phyloP scores from a whole-genome alignment of 129 eudicot genomes.

The Logfia minima region DNA sequence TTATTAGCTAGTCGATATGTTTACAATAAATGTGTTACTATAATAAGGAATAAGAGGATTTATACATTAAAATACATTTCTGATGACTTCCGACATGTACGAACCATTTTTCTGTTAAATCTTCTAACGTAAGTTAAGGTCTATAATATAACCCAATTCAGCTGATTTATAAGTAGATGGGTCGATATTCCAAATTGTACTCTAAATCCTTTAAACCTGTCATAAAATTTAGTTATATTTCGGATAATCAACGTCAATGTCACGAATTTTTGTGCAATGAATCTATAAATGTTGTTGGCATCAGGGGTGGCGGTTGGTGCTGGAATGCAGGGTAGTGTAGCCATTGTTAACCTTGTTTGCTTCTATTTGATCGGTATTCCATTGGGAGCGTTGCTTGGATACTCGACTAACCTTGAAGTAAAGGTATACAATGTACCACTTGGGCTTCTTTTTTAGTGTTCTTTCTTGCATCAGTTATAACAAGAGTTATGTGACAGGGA shows the following conservation, averaged over 20 bases:
- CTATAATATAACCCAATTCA: background rate
- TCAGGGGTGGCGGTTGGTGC: constrained; percentile 89
- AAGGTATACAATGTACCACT: constrained; percentile 42
- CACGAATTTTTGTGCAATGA: background rate
- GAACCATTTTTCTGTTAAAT: background rate
- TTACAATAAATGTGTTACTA: too few species aligned
- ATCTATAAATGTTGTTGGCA: background rate
- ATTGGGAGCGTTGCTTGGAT: constrained; percentile 63
- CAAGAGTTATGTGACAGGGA: constrained; percentile 42
- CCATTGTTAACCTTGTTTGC: constrained; percentile 62
- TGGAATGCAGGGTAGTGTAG: constrained; percentile 70
- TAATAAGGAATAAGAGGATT: background rate
- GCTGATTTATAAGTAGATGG: background rate
- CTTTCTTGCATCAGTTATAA: background rate
- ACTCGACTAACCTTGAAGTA: constrained; percentile 59
- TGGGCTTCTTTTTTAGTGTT: background rate
- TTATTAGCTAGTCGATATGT: too few species aligned
- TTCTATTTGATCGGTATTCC: constrained; percentile 74
- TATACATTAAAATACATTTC: background rate
- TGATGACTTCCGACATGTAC: background rate
- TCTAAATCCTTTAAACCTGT: background rate
- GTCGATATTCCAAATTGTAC: background rate
- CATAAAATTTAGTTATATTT: background rate
- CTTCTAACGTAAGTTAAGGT: background rate
- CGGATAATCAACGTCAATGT: too few species aligned